Conservation (phyloP, 2,329 filamentous ascomycete species). For the Mollisiaceae sp. region DNA sequence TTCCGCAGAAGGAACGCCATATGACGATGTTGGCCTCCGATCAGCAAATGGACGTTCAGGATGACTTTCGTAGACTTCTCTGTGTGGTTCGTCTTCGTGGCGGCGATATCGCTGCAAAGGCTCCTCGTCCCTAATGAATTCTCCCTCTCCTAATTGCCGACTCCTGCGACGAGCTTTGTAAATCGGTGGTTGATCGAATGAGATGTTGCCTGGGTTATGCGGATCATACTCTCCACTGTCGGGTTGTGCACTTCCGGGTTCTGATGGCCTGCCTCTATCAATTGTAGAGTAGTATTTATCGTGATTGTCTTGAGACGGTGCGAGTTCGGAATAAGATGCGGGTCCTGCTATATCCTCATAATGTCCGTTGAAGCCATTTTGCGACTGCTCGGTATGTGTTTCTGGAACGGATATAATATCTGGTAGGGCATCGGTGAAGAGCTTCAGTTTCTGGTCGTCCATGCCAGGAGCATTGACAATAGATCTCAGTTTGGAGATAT, state of each 20-base stretch:
- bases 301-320: constrained; percentile 41
- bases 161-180: constrained; percentile 14
- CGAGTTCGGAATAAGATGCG: constrained; percentile 28
- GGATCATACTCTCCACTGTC: constrained; percentile 37
- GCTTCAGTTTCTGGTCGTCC: constrained; percentile 58
- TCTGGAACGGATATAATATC: constrained; percentile 43
- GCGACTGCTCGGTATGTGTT: constrained; percentile 5
- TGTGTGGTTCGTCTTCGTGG: constrained; percentile 22
- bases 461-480: constrained; percentile 59
- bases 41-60: constrained; percentile 19
- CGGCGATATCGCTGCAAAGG: constrained; percentile 19
- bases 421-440: constrained; percentile 58
- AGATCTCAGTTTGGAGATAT: constrained; percentile 52
- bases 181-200: constrained; percentile 20
- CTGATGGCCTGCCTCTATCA: constrained; percentile 22
- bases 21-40: constrained; percentile 23
- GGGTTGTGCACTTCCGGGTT: constrained; percentile 23
- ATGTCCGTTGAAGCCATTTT: constrained; percentile 13
- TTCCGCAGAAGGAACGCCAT: constrained; percentile 19
- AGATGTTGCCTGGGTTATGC: constrained; percentile 32
- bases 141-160: constrained; percentile 15
- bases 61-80: constrained; percentile 22
- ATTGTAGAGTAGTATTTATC: constrained; percentile 38
- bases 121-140: constrained; percentile 4
- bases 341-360: constrained; percentile 22